A percentile compares a stretch with the other conserved stretches of the same genome.
These are phyloP conservation scores for Taphrina communis DNA, from an alignment of 1,139 yeast genomes.

Conservation along the genomic window DNA sequence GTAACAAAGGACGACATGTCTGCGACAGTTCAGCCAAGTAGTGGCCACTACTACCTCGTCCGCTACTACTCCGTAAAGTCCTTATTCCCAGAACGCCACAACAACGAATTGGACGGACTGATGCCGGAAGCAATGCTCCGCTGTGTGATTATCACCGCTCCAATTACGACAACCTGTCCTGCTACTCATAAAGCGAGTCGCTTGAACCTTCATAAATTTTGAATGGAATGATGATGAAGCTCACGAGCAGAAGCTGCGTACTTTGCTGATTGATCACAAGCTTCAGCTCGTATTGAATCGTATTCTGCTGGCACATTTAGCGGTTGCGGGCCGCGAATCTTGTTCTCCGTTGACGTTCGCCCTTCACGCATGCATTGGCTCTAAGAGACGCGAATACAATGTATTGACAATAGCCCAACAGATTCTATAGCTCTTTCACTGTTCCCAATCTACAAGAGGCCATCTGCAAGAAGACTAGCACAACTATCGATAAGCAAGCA, in stretches of 20 bases:
- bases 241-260: neutral
- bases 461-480: too few species aligned
- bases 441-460: too few species aligned
- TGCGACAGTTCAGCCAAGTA: neutral
- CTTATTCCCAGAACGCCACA: neutral
- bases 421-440: too few species aligned
- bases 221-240: too few species aligned
- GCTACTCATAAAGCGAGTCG: too few species aligned
- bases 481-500: too few species aligned
- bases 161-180: too few species aligned
- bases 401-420: neutral
- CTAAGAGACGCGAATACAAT: neutral
- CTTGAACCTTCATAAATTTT: too few species aligned
- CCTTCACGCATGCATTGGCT: neutral
- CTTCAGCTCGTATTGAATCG: neutral
- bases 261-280: neutral
- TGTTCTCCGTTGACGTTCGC: constrained; percentile 6
- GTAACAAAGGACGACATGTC: constrained; percentile 37
- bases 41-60: neutral
- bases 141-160: too few species aligned
- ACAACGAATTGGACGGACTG: neutral
- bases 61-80: too few species aligned
- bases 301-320: constrained; percentile 2
- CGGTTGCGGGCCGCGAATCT: constrained; percentile 12
- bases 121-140: too few species aligned